Base-by-base conservation (phyloP, 1,284 basidiomycete species). In the Gymnopus androsaceus region DNA sequence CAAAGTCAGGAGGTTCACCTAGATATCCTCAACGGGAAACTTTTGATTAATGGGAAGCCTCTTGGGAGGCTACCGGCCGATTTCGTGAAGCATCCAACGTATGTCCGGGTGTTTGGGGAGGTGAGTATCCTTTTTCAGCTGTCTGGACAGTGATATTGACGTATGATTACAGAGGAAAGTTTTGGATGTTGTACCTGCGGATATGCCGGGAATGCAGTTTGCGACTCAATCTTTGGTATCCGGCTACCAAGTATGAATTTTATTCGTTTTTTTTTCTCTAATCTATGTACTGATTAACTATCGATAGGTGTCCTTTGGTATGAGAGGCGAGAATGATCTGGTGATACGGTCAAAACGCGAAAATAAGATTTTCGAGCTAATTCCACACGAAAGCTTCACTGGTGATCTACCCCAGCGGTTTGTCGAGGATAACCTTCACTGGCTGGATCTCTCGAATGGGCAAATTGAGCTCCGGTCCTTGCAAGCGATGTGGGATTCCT, bases 41-140 rank as follows among this genome's bases (percentile, higher is more conserved):
- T 83, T 4, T 64, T 79, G 5, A 68, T 82, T 6, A 63, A 76
- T 42, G 80, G 77, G 0, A 69, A 69, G 46, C 67, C 72, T 1
- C 50, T 78, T 3, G 71, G 72, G 5, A 69, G 70, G 21, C 66
- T 82, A 11, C 75, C 77, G 0, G 48, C 34, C 0, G 55, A 61
- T 0, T 75, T 79, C 34, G 36, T 68, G 1, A 33, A 28, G 0
- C 71, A 79, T 60, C 38, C 67, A 0, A 63, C 67, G 1, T 81
- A 74, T 28, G 40, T n/a, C 23, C 19, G 25, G 34, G 33, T 30
- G 33, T 47, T 19, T 54, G 5, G 34, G 17, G 14, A 31, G 15
- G 52, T 54, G 23, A 54, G 52, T 31, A 21, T 33, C 45, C 19
- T 21, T 36, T 44, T 37, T 11, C n/a, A n/a, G 6, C 27, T 28